Conservation (phyloP, 257 asterid genomes). For the Plantago elongata region DNA sequence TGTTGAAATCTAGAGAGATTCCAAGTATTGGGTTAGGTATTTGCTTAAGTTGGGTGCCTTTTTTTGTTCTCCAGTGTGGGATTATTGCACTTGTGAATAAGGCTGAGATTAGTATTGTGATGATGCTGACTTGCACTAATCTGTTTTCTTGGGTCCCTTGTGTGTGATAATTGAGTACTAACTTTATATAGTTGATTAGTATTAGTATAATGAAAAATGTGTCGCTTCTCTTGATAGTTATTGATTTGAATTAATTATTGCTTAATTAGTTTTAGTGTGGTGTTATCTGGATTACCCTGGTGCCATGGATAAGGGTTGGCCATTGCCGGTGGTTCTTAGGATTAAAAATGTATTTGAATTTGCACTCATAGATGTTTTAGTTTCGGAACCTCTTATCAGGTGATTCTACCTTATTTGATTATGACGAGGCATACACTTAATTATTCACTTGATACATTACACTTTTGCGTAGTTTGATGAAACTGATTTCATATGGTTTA, state of each 20-base stretch:
- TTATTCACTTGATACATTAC: too few relatives aligned
- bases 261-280: background rate
- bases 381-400: too few relatives aligned
- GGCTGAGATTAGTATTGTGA: constrained; percentile 26
- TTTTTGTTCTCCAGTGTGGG: constrained; percentile 19
- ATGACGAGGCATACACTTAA: too few relatives aligned
- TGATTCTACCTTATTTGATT: too few relatives aligned
- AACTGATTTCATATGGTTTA: too few relatives aligned
- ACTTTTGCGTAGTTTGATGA: background rate
- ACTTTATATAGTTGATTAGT: constrained; percentile 4
- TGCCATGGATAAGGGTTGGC: constrained; percentile 25
- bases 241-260: constrained; percentile 2
- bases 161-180: background rate
- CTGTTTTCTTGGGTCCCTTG: constrained; percentile 21
- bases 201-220: background rate
- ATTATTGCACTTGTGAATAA: constrained; percentile 24
- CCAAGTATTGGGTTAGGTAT: constrained; percentile 24
- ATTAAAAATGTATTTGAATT: too few relatives aligned
- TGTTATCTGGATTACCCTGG: constrained; percentile 13
- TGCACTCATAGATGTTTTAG: too few relatives aligned
- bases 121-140: constrained; percentile 51
- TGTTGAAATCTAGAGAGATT: constrained; percentile 26
- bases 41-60: constrained; percentile 21
- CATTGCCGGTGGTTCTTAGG: too few relatives aligned
- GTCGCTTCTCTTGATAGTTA: constrained; percentile 5